phyloP scores from a whole-genome alignment of 2,329 filamentous ascomycete genomes.

The Venturia asperata region DNA sequence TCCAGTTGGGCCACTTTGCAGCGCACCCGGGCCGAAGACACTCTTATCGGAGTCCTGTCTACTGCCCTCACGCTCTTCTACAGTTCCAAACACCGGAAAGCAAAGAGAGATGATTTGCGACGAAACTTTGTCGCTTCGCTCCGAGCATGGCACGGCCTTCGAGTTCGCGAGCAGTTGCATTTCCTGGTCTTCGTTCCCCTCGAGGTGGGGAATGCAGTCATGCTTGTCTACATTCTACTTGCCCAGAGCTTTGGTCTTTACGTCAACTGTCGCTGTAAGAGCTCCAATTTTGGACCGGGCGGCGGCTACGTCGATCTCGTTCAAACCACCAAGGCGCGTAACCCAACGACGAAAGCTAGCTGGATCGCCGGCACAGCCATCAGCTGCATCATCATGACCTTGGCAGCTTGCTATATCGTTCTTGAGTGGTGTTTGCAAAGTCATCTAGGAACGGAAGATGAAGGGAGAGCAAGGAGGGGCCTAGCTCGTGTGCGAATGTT shows the following conservation, averaged over 20 bases:
- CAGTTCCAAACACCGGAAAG: neutral
- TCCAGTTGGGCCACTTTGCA: neutral
- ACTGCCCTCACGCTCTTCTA: neutral
- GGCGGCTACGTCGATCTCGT: constrained; percentile 19
- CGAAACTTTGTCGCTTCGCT: neutral
- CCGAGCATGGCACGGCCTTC: neutral
- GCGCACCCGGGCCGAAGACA: neutral
- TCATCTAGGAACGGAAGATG: constrained; percentile 17
- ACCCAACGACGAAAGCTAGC: neutral
- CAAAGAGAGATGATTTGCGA: constrained; percentile 10
- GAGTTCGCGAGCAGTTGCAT: constrained; percentile 14
- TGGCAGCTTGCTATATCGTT: constrained; percentile 17
- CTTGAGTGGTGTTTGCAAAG: constrained; percentile 20
- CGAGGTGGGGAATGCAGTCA: constrained; percentile 12
- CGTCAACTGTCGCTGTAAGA: constrained; percentile 19
- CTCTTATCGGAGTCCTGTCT: neutral
- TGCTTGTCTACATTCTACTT: constrained; percentile 10
- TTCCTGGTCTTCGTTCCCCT: constrained; percentile 15
- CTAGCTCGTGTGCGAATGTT: constrained; percentile 15
- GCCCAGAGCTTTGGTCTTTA: constrained; percentile 18
- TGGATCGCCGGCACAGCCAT: constrained; percentile 19
- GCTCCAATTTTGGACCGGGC: constrained; percentile 1
- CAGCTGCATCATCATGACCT: constrained; percentile 14
- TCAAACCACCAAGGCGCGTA: neutral
- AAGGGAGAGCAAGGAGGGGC: constrained; percentile 15